Base-by-base conservation (phyloP, 164 flowering plant genomes). In the Cinnamomum micranthum region DNA sequence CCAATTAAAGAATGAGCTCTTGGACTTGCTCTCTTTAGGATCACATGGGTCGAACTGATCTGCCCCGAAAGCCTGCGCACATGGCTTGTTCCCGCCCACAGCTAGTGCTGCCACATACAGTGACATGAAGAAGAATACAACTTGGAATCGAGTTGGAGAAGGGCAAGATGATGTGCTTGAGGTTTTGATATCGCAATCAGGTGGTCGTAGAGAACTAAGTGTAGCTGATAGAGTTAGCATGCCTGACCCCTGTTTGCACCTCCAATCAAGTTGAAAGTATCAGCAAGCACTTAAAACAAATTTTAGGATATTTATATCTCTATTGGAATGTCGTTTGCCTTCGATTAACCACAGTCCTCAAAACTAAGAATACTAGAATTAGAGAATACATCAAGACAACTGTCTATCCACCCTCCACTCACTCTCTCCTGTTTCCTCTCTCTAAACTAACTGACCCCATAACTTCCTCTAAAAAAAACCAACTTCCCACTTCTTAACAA, bases 1-100 rank as follows among this genome's bases (percentile, higher is more conserved):
- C 92, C 89, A 86, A 59, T 89, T 87, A 79, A 89, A 89, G 79
- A 89, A 89, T 7, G 90, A 87, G 77, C 88, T 83, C 71, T 82
- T 87, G 5, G 83, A 79, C 73, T 74, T 85, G 79, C 78, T 64
- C 81, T 89, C 89, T 9, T 76, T 27, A 4, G 82, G 77, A 51
- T 86, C 69, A 19, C 70, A 52, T 2, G 76, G 80, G 67, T 87
- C 92, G 68, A 89, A 87, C 60, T 89, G 92, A 75, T 89, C 89
- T 0, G 92, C 90, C n/a, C 92, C 90, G 76, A 89, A 89, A 50
- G 90, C 89, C 76, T 86, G 88, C 47, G 82, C 84, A 65, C 89
- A 89, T 15, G 92, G 88, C 72, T 86, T 89, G 71, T 84, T 86
- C 55, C 89, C 89, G 22, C 86, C 87, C 78, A 84, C 86, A 0